Base-by-base conservation (phyloP, 2,329 filamentous ascomycete genomes). In the Botrytis deweyae region DNA sequence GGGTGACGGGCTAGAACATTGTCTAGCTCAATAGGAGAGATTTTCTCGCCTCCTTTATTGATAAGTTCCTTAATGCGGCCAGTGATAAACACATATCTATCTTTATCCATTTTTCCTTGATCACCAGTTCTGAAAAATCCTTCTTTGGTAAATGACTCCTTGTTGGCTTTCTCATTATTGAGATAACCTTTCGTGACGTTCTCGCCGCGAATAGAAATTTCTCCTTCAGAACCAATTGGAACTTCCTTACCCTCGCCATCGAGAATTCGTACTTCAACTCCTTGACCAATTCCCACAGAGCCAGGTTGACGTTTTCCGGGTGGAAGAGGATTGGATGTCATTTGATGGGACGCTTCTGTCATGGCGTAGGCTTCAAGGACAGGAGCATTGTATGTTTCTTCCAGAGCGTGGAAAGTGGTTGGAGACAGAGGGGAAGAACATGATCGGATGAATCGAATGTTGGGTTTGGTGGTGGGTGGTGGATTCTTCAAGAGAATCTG, bases 1-100 rank as follows among this genome's bases (percentile, higher is more conserved):
- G 91, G 89, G 80, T 95, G 89, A 73, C 91, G 87, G n/a, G 91
- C 87, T 42, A 97, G 85, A 20, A 92, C 89, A 78, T 97, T 97
- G 85, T 97, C 93, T 49, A 97, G 86, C 84, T 97, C 93, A 72
- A 96, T 95, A 1, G 94, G 93, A 77, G 90, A 93, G 81, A 97
- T 96, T 85, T 96, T 96, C 85, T 97, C 93, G 74, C 93, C 93
- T 72, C 92, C 93, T 83, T 95, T 95, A 84, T 94, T 94, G 86
- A 97, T 97, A 70, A 97, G 86, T 83, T 97, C 94, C 86, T 97
- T 97, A 84, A 97, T 97, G 71, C 94, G 88, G n/a, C 94, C 94
- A 0, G 94, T 97, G 83, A 97, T 95, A 80, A 93, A 87, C 18
- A 97, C 85, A 81, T 96, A 97, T 74, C 93, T 93, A 78, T 96